Evolutionary conservation across 257 asterid species (phyloP).

Genomic region (Fraxinus anomala): DNA sequence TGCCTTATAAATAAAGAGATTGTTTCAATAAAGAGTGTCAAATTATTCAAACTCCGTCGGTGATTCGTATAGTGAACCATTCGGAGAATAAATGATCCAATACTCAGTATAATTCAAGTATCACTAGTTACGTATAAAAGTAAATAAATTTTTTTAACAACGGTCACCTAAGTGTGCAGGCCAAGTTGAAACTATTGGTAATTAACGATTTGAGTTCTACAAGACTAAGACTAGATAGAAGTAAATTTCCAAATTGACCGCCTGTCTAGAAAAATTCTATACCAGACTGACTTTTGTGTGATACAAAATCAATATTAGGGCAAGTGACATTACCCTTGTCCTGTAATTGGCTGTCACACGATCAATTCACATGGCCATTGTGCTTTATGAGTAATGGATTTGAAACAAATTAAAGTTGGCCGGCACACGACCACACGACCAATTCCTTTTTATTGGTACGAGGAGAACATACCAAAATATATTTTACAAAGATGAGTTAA

Average conservation of each 20-base stretch:
- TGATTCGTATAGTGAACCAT: neutral
- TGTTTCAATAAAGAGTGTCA: too few relatives aligned
- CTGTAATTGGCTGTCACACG: neutral
- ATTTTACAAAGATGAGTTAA: too few relatives aligned
- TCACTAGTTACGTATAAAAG: neutral
- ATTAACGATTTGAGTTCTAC: neutral
- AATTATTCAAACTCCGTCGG: neutral
- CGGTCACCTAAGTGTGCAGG: neutral
- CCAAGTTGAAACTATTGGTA: neutral
- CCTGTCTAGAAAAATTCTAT: neutral
- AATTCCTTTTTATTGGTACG: too few relatives aligned
- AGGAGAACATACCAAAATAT: too few relatives aligned
- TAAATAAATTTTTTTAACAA: neutral
- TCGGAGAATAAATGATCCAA: slow-evolving; percentile 6
- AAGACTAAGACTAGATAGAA: too few relatives aligned
- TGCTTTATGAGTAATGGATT: too few relatives aligned
- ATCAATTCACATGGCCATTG: neutral
- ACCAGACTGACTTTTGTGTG: neutral
- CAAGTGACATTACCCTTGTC: neutral
- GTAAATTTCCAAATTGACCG: neutral
- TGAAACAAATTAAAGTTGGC: too few relatives aligned
- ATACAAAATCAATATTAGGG: too few relatives aligned
- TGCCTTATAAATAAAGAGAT: too few relatives aligned
- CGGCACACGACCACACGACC: too few relatives aligned
- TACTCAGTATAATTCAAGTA: neutral